These are phyloP conservation scores for Alternaria atra DNA, from an alignment of 2,329 filamentous ascomycete genomes.

Conservation along the genomic window DNA sequence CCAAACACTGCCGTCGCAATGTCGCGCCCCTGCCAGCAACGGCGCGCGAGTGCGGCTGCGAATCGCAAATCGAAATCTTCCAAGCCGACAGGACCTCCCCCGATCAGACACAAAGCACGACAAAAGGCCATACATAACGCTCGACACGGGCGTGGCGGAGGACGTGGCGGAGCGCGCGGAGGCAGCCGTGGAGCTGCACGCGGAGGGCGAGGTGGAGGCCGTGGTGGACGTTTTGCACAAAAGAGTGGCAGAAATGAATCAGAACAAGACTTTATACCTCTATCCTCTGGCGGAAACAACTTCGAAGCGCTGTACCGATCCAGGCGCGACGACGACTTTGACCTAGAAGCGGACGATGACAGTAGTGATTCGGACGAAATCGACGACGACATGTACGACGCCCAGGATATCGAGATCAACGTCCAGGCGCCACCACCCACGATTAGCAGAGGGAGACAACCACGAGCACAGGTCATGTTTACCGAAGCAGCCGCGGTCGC, in stretches of 20 bases:
- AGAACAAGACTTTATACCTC: conserved; percentile 24
- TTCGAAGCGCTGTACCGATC: conserved; percentile 27
- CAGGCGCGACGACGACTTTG: conserved; percentile 20
- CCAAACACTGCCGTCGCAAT: conserved; percentile 17
- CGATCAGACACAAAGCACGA: conserved; percentile 28
- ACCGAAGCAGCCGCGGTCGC: conserved; percentile 25
- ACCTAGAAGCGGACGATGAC: conserved; percentile 21
- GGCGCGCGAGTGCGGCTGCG: conserved; percentile 34
- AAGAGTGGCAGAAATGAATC: conserved; percentile 8
- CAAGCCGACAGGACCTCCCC: conserved; percentile 25
- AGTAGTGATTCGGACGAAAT: conserved; percentile 6
- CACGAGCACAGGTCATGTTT: conserved; percentile 31
- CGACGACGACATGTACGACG: conserved; percentile 25
- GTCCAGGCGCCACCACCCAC: conserved; percentile 21
- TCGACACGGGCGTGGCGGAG: conserved; percentile 18
- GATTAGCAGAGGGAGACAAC: neutral
- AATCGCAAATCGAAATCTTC: conserved; percentile 24
- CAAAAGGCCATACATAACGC: conserved; percentile 32
- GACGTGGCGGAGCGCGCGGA: neutral
- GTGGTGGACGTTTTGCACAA: conserved; percentile 16
- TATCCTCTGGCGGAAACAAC: conserved; percentile 23
- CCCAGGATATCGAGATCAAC: conserved; percentile 36
- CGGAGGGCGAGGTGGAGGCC: conserved; percentile 5
- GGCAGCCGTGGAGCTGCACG: conserved; percentile 3
- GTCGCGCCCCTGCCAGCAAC: conserved; percentile 38